Conservation (phyloP, 2,329 filamentous ascomycete species). For the Didymosphaeria variabile region DNA sequence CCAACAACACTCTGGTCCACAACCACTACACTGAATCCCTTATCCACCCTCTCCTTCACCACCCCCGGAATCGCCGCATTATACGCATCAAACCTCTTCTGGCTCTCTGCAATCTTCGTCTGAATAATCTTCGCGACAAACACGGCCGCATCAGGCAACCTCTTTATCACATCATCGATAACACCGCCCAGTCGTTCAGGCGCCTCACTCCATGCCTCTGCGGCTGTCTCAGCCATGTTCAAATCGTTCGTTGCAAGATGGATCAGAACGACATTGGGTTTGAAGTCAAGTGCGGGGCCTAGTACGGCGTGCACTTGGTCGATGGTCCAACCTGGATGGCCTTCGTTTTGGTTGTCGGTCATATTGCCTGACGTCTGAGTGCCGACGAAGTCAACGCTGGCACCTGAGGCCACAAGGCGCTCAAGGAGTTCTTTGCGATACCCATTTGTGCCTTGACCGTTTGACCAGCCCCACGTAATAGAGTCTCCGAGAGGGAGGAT, state of each 20-base stretch:
- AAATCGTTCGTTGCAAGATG: slow-evolving; percentile 39
- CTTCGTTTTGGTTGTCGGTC: slow-evolving; percentile 46
- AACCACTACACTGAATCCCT: not conserved
- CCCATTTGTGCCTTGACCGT: slow-evolving; percentile 46
- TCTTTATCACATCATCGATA: not conserved
- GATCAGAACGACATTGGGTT: slow-evolving; percentile 35
- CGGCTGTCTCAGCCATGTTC: slow-evolving; percentile 15
- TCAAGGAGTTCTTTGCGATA: slow-evolving; percentile 46
- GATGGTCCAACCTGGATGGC: slow-evolving; percentile 44
- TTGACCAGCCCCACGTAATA: slow-evolving; percentile 43
- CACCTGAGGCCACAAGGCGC: slow-evolving; percentile 31
- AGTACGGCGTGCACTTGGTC: slow-evolving; percentile 32
- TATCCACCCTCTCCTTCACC: not conserved
- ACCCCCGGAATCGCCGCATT: not conserved
- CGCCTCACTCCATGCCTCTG: slow-evolving; percentile 34
- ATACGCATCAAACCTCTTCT: not conserved
- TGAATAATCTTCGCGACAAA: not conserved
- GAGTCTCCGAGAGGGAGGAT: slow-evolving; percentile 38
- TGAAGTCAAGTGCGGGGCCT: slow-evolving; percentile 23
- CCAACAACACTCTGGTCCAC: not conserved
- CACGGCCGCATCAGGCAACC: not conserved
- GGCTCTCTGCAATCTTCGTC: not conserved
- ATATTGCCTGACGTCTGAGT: slow-evolving; percentile 43
- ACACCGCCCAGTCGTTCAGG: slow-evolving; percentile 40
- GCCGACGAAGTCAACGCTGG: slow-evolving; percentile 43